Conservation (phyloP, 2,329 filamentous ascomycete species). For the Nothophoma quercina region DNA sequence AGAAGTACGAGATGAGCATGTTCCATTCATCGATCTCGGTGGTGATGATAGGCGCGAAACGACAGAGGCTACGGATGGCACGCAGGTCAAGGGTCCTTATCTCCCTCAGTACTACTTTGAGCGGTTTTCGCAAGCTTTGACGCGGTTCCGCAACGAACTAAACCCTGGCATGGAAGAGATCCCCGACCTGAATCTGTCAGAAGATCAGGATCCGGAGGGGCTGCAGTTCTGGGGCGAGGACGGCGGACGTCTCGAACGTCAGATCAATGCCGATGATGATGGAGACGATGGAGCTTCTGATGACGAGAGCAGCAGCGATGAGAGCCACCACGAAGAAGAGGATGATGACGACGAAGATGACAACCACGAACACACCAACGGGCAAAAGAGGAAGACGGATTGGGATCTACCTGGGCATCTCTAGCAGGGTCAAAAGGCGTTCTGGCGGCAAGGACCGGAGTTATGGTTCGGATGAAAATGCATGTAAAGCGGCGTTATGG, state of each 20-base stretch:
- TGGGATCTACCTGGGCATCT: conserved; percentile 49
- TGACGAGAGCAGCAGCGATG: conserved; percentile 43
- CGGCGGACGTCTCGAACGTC: conserved; percentile 32
- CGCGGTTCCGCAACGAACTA: conserved; percentile 57
- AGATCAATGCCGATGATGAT: conserved; percentile 37
- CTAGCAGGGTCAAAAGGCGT: conserved; percentile 19
- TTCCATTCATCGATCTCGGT: conserved; percentile 47
- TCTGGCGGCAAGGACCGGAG: conserved; percentile 9
- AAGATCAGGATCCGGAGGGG: conserved; percentile 39
- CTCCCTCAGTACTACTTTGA: conserved; percentile 57
- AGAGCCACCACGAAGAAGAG: conserved; percentile 44
- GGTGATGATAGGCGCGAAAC: conserved; percentile 47
- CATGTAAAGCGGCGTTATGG: background rate
- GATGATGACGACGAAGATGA: conserved; percentile 39
- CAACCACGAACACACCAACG: conserved; percentile 30
- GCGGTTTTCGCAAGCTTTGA: conserved; percentile 53
- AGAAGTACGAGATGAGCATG: conserved; percentile 42
- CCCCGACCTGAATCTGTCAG: conserved; percentile 36
- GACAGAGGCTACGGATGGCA: conserved; percentile 44
- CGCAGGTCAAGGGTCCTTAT: conserved; percentile 48
- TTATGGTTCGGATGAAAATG: background rate
- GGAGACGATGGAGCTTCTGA: conserved; percentile 34
- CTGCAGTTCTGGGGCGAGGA: conserved; percentile 46
- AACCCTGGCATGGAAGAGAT: conserved; percentile 45
- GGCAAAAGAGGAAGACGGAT: conserved; percentile 29